phyloP scores from a whole-genome alignment of 2,329 filamentous ascomycete genomes.

The Daldinia sp. region DNA sequence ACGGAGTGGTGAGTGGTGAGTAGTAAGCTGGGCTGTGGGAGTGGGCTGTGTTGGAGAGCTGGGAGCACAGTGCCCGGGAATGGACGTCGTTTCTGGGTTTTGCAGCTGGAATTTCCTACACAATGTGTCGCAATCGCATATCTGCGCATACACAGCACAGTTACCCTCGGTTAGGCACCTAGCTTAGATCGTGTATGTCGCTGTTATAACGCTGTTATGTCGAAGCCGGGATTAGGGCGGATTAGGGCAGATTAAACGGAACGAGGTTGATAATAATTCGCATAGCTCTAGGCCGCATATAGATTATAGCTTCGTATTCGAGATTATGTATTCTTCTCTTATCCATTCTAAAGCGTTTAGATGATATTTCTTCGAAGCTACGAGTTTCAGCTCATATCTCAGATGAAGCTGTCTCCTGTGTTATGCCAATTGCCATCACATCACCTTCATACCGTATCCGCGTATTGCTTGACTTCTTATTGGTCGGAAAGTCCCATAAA shows the following conservation, averaged over 20 bases:
- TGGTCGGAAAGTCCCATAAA: conserved; percentile 14
- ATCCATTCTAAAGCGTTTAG: not conserved
- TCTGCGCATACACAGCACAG: not conserved
- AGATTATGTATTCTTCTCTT: not conserved
- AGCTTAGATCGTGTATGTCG: not conserved
- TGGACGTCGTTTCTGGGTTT: not conserved
- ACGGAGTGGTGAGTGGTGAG: not conserved
- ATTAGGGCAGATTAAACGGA: too few species aligned
- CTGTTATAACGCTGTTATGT: not conserved
- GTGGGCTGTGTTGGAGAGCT: not conserved
- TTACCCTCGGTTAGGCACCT: too few species aligned
- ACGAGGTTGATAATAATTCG: not conserved
- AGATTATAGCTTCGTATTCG: not conserved
- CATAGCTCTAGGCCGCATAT: not conserved
- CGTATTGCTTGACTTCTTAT: conserved; percentile 2
- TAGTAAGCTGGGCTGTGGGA: not conserved
- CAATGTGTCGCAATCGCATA: not conserved
- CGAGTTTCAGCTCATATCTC: not conserved
- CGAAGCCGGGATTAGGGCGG: not conserved
- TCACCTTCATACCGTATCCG: not conserved
- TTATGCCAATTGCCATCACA: not conserved
- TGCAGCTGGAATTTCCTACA: not conserved
- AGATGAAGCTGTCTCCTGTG: not conserved
- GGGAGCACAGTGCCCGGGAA: not conserved
- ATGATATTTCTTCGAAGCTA: not conserved